phyloP scores from a whole-genome alignment of 345 rosid genomes.

The Eucalyptus paniculata region DNA sequence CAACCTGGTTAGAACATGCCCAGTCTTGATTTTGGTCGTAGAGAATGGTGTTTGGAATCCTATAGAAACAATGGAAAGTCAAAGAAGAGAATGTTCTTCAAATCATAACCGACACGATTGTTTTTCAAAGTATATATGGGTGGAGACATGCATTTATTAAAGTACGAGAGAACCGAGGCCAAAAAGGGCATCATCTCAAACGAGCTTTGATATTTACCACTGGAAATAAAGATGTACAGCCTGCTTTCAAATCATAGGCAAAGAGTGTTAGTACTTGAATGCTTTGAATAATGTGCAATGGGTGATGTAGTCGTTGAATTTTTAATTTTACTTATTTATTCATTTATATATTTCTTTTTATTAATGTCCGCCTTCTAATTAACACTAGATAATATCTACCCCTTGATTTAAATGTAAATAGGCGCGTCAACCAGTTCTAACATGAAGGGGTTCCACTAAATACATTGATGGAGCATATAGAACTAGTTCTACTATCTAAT shows the following conservation, averaged over 20 bases:
- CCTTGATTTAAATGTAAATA: not conserved
- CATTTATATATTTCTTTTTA: not conserved
- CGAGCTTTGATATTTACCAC: not conserved
- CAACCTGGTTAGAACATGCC: no score
- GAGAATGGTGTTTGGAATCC: no score
- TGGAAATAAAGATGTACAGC: not conserved
- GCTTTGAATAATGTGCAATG: no score
- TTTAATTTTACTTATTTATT: not conserved
- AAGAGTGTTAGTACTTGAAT: not conserved
- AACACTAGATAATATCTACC: not conserved
- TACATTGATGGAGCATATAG: not conserved
- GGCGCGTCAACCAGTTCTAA: not conserved
- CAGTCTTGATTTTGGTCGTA: no score
- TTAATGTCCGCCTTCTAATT: not conserved
- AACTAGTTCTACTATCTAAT: not conserved
- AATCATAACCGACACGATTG: no score
- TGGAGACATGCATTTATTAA: no score
- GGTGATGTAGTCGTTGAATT: accelerated
- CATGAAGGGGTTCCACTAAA: not conserved
- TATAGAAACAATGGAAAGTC: no score
- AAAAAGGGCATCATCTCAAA: not conserved
- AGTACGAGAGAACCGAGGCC: not conserved
- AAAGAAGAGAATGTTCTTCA: no score
- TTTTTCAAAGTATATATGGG: no score
- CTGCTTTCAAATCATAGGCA: not conserved